phyloP scores from a whole-genome alignment of 176 grass and related monocot species.

The Paspalum notatum region DNA sequence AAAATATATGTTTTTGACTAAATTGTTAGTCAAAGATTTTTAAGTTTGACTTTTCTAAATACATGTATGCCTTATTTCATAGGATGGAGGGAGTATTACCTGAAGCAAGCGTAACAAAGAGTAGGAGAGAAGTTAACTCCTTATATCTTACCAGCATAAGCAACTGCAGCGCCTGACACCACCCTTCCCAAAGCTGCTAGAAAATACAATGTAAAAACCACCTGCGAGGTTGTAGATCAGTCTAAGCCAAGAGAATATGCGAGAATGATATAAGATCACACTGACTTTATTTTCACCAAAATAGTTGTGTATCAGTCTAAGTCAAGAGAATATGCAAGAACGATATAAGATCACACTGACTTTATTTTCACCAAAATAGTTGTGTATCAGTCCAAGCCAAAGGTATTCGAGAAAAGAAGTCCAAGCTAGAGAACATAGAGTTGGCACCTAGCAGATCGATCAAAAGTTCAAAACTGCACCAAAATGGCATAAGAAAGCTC shows the following conservation, averaged over 20 bases:
- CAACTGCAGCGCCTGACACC: conserved; percentile 85
- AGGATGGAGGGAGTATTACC: too few relatives aligned
- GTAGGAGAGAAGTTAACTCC: not conserved
- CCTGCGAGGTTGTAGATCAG: conserved; percentile 51
- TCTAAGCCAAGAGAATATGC: not conserved
- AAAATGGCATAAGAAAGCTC: not conserved
- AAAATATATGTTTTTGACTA: too few relatives aligned
- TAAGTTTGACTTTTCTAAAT: too few relatives aligned
- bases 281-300: not conserved
- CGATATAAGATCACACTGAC: not conserved
- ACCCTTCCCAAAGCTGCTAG: conserved; percentile 80
- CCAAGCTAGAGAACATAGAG: not conserved
- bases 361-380: not conserved
- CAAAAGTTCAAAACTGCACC: not conserved
- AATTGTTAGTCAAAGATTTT: too few relatives aligned
- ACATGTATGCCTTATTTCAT: too few relatives aligned
- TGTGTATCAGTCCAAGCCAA: not conserved
- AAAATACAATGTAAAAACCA: conserved; percentile 72
- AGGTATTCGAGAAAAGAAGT: not conserved
- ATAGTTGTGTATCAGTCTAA: not conserved
- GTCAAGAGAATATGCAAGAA: not conserved
- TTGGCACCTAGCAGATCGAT: not conserved
- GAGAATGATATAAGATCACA: not conserved
- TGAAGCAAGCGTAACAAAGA: not conserved
- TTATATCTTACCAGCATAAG: conserved; percentile 76